Evolutionary conservation across 2,329 filamentous ascomycete genomes (phyloP), one percentile per base, ranked within the genome.

Genomic region (Amylocarpus encephaloides): DNA sequence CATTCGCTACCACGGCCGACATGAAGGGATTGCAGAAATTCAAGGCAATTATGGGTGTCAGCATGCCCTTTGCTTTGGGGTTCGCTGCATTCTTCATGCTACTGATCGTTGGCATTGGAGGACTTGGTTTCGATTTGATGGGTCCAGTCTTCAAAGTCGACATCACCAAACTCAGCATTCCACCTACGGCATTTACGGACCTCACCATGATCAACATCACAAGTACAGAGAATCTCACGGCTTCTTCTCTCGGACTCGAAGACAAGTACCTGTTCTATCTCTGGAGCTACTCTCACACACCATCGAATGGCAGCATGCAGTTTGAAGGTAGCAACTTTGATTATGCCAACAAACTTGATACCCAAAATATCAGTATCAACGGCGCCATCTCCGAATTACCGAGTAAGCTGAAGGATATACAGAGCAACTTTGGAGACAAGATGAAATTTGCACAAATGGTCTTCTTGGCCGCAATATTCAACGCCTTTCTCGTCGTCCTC

Each of bases 61-160:
- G 10, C 6, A 19, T 42, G n/a, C 46, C 46, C 19, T 48, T 48
- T 18, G 36, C 18, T 11, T n/a, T 48, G 19, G 38, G 18, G 1
- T 48, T 48, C 41, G 38, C 36, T 6, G 6, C 38, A 10, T 48
- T 48, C n/a, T 39, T n/a, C 15, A 48, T 48, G 46, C 29, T 48
- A 6, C 10, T 48, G 2, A 48, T 48, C 10, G 22, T 42, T 34
- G 46, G 22, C 12, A 18, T 48, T 3, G 36, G 29, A 22, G 46
- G 46, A 10, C 19, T 48, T 10, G 35, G 12, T 5, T 16, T 16
- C 18, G 36, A 48, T 4, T 19, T 42, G 15, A 34, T 48, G 22
- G 46, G 46, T 10, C 38, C 46, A 10, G 10, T 48, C 1, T 48
- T n/a, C 19, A 48, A 33, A 18, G 29, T 42, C 15, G 29, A 48